A percentile compares a stretch with the other conserved stretches of the same genome.
Conservation (phyloP, 768 basidiomycete species). For the Hortiboletus campestris region DNA sequence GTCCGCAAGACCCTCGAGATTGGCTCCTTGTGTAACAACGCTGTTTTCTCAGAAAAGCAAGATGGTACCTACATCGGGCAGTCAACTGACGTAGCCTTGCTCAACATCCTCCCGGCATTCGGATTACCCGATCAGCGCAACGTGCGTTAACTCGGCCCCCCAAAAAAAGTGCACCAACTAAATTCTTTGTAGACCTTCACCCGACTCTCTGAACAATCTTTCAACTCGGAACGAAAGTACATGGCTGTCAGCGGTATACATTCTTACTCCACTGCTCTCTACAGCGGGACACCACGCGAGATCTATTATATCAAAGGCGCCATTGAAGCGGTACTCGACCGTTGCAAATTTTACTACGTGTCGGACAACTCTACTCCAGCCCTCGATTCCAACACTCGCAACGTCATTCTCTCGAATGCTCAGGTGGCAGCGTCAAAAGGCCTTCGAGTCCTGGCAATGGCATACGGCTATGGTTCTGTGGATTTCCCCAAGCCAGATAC, state of each 20-base stretch:
- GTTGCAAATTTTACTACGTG: slow-evolving; percentile 88
- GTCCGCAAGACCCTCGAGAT: slow-evolving; percentile 74
- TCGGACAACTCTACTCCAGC: slow-evolving; percentile 84
- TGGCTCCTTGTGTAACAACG: slow-evolving; percentile 90
- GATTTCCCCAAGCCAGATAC: slow-evolving; percentile 35
- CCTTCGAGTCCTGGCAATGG: slow-evolving; percentile 88
- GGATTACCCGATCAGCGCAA: slow-evolving; percentile 65
- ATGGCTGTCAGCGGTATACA: slow-evolving; percentile 88
- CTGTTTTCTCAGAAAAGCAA: slow-evolving; percentile 59
- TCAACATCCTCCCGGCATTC: slow-evolving; percentile 73
- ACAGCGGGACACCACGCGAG: slow-evolving; percentile 49
- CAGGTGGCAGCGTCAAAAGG: slow-evolving; percentile 70
- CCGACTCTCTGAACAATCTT: slow-evolving; percentile 77
- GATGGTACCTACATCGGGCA: slow-evolving; percentile 80
- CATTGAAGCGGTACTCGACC: slow-evolving; percentile 81
- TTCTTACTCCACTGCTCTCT: slow-evolving; percentile 27
- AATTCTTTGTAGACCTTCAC: slow-evolving; percentile 52
- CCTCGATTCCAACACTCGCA: slow-evolving; percentile 67
- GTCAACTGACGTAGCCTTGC: slow-evolving; percentile 88
- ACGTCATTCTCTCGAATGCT: slow-evolving; percentile 69
- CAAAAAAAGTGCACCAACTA: not conserved
- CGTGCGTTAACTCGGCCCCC: slow-evolving; percentile 43
- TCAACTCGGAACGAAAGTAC: slow-evolving; percentile 91
- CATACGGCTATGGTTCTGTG: slow-evolving; percentile 72
- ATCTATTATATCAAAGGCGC: slow-evolving; percentile 92